These are phyloP conservation scores for Scutellaria baicalensis DNA, from an alignment of 257 asterid genomes.

Conservation along the genomic window DNA sequence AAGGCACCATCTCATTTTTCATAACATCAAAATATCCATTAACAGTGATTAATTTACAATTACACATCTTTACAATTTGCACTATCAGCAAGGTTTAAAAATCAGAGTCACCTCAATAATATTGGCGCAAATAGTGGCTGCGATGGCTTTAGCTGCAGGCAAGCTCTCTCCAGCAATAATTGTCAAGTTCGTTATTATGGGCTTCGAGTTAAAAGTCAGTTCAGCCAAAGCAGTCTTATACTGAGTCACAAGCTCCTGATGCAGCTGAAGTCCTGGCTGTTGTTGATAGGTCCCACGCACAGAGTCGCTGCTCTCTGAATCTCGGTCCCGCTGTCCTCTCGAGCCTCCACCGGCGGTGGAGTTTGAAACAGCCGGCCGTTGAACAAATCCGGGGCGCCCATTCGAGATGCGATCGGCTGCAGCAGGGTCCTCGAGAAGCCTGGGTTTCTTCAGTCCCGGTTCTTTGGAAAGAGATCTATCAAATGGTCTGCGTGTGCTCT, in stretches of 20 bases:
- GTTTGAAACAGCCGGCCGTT: conserved; percentile 38
- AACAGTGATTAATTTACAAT: conserved; percentile 16
- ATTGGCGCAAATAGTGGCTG: conserved; percentile 63
- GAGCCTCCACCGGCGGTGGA: conserved; percentile 26
- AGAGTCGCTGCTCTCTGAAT: conserved; percentile 50
- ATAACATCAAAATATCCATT: conserved; percentile 4
- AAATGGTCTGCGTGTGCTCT: conserved; percentile 72
- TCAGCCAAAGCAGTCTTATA: conserved; percentile 86
- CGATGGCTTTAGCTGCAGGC: conserved; percentile 83
- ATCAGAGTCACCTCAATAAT: conserved; percentile 87
- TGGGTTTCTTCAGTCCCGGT: conserved; percentile 77
- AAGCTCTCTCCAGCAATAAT: conserved; percentile 96
- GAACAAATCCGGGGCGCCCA: conserved; percentile 49
- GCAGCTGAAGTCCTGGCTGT: conserved; percentile 37
- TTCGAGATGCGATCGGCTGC: conserved; percentile 58
- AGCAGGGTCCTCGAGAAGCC: conserved; percentile 48
- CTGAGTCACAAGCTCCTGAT: conserved; percentile 80
- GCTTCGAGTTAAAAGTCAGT: conserved; percentile 89
- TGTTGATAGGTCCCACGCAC: conserved; percentile 47
- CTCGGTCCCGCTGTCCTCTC: conserved; percentile 40
- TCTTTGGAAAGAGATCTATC: conserved; percentile 70
- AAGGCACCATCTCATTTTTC: neutral
- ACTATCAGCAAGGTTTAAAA: conserved; percentile 22
- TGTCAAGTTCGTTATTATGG: conserved; percentile 90
- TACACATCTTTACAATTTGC: conserved; percentile 18